Percentiles rank a stretch among this genome's conserved stretches.
phyloP scores from a whole-genome alignment of 805 yeast species.

The Saturnispora sekii region DNA sequence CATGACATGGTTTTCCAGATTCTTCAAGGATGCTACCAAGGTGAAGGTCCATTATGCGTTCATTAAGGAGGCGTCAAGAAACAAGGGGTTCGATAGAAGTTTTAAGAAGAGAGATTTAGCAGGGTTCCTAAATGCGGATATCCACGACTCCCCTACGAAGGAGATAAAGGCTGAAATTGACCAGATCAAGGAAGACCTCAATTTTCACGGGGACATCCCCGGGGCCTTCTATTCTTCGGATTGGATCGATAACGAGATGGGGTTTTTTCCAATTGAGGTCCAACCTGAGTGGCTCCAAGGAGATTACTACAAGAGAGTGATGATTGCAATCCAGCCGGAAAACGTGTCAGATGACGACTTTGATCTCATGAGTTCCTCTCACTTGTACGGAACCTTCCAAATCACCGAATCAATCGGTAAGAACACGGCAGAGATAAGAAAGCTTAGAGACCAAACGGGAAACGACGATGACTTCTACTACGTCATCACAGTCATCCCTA shows the following conservation, averaged over 20 bases:
- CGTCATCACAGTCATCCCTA: slow-evolving; percentile 59
- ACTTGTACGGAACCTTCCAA: slow-evolving; percentile 35
- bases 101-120: slow-evolving; percentile 30
- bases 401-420: slow-evolving; percentile 48
- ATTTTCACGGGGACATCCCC: slow-evolving; percentile 22
- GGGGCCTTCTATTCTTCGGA: slow-evolving; percentile 55
- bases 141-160: slow-evolving; percentile 8
- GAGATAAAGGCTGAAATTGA: slow-evolving; percentile 15
- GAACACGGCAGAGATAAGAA: slow-evolving; percentile 28
- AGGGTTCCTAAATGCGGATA: slow-evolving; percentile 4
- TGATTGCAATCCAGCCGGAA: slow-evolving; percentile 68
- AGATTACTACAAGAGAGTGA: slow-evolving; percentile 42
- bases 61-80: slow-evolving; percentile 44
- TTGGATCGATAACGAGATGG: slow-evolving; percentile 56
- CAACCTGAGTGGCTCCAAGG: slow-evolving; percentile 57
- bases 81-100: slow-evolving; percentile 36
- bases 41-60: slow-evolving; percentile 62
- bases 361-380: slow-evolving; percentile 35
- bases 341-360: slow-evolving; percentile 57
- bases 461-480: slow-evolving; percentile 39
- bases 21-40: slow-evolving; percentile 48
- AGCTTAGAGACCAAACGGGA: slow-evolving; percentile 30
- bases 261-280: slow-evolving; percentile 54
- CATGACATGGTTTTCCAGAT: slow-evolving; percentile 70
- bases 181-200: slow-evolving; percentile 9